Base-by-base conservation (phyloP, 495 filamentous ascomycete species). In the Penicillium cinerascens region DNA sequence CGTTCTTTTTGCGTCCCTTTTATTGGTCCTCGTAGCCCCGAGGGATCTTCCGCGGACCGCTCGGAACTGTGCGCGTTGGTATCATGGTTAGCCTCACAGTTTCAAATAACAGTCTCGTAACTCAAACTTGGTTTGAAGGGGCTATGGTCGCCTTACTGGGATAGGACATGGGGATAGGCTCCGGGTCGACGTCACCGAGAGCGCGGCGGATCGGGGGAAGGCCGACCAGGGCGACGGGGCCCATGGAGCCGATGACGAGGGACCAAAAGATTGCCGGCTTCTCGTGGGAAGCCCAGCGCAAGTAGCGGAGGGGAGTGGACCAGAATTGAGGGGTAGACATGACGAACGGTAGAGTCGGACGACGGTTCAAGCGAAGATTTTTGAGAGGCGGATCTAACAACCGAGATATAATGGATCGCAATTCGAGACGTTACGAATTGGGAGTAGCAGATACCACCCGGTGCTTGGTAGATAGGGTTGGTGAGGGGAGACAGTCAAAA, bases 241-340 rank as follows among this genome's bases (percentile, higher is more conserved):
- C 91, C 18, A 82, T 57, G 47, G 66, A 65, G 50, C 87, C 93
- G 47, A 97, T 75, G 50, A 87, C 54, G 50, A 87, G 72, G 51
- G 89, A 87, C 75, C 80, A 97, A 82, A 96, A 95, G 70, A 87
- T 83, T 36, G 91, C 91, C 23, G 95, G 93, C 65, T 85, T 85
- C 67, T 91, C 84, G 70, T 89, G 86, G 3, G 89, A 81, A 8
- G 91, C 82, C 87, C 91, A 98, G 70, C 85, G 87, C 42, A 87
- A 63, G 83, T 95, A 97, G 46, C 83, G 82, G 60, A 95, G 58
- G 43, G 93, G 93, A 42, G 78, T 74, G 36, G 80, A 77, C 82
- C 84, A 97, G 85, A 98, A 96, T 58, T 78, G 79, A 54, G 92
- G 91, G 64, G 68, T 70, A 48, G 79, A 77, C 86, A 90, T 90